Evolutionary conservation across 148 eudicot genomes (phyloP), one percentile per base, ranked within the genome.

Genomic region (Diospyros kaki): DNA sequence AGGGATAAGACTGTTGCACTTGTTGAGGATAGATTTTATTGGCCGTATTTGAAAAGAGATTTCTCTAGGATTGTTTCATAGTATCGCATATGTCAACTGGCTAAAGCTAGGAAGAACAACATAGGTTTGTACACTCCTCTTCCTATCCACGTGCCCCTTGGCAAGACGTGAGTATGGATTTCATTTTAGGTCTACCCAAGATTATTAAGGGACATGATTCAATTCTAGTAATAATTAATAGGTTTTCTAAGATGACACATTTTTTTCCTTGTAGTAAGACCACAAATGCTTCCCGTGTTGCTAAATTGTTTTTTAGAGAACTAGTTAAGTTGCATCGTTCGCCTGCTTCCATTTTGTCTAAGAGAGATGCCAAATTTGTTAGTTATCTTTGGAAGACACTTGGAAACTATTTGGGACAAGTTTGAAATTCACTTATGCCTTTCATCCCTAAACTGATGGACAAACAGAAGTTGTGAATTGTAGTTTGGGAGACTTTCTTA

Each of bases 351-450:
- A 72, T 72, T 54, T 56, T 77, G 40, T 77, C 64, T 39, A 46
- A 66, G 42, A 12, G 71, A 3, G 73, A 76, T 76, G 59, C 58
- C 48, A 54, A 58, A 46, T 76, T 76, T 58, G 65, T 68, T 67
- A 44, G 3, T 45, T 48, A 67, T 38, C 68, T 76, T 51, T 76
- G 43, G 73, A 76, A 42, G 56, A 38, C 67, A 2, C 72, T 76
- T 68, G 68, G 73, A 68, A 59, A 50, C 28, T 56, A 18, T 59
- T 40, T 68, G 48, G 50, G 38, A 44, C 66, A 12, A 17, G 38
- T 1, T 45, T 76, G 39, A 56, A 43, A 59, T 68, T 68, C 60
- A 28, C 66, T 28, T 28, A 9, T 14, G 2, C 58, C 4, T 68
- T 58, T 12, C 73, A 76, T 4, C 67, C 58, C 6, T 53, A 76